Evolutionary conservation across 257 asterid genomes (phyloP).

Genomic region (Ajuga chamaepitys): DNA sequence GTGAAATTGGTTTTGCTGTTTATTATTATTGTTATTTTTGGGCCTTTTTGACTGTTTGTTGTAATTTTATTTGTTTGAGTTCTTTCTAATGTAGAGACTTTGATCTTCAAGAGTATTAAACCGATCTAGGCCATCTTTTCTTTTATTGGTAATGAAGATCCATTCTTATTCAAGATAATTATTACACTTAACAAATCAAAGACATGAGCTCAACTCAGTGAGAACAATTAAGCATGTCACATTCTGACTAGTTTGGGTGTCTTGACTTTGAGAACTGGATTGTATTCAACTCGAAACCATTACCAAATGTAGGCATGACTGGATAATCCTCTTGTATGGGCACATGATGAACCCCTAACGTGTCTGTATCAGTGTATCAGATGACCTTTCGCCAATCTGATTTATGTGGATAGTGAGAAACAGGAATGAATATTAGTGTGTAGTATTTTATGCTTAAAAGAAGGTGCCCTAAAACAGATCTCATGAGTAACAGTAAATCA

Average conservation of each 20-base stretch:
- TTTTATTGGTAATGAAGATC: too few relatives aligned
- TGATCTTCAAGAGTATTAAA: neutral
- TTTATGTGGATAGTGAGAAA: neutral
- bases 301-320: conserved; percentile 33
- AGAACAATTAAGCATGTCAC: conserved; percentile 21
- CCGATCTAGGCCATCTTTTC: too few relatives aligned
- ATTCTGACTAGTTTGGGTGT: conserved; percentile 3
- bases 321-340: conserved; percentile 44
- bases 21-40: too few relatives aligned
- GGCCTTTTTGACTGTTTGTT: neutral
- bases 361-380: conserved; percentile 12
- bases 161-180: too few relatives aligned
- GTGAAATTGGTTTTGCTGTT: too few relatives aligned
- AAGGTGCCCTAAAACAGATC: neutral
- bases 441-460: neutral
- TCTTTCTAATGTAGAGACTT: too few relatives aligned
- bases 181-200: too few relatives aligned
- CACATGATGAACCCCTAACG: conserved; percentile 39
- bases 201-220: too few relatives aligned
- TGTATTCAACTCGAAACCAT: conserved; percentile 32
- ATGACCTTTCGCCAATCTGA: neutral
- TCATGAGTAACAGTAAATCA: neutral
- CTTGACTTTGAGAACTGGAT: conserved; percentile 36
- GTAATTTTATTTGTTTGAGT: neutral
- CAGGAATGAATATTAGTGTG: neutral